A percentile compares a stretch with the other conserved stretches of the same genome.
These are phyloP conservation scores for Fennellomyces sp. DNA, from an alignment of 371 early-diverging fungal species.

Conservation along the genomic window DNA sequence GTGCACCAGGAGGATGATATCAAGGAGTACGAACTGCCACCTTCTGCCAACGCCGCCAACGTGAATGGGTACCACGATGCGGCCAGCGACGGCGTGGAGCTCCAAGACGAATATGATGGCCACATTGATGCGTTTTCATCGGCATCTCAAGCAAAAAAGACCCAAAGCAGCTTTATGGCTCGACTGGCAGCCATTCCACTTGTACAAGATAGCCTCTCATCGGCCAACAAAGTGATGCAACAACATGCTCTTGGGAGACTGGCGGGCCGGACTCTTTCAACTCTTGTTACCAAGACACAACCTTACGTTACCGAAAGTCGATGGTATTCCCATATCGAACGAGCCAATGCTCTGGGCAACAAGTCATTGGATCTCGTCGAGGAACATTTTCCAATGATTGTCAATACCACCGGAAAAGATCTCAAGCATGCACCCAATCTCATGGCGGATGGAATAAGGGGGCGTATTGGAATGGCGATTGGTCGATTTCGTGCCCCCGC, in stretches of 20 bases:
- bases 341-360: conserved; percentile 66
- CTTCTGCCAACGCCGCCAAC: not conserved
- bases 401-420: conserved; percentile 3
- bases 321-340: conserved; percentile 18
- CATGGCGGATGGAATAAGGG: not conserved
- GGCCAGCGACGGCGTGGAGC: not conserved
- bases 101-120: not conserved
- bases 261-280: conserved; percentile 4
- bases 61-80: not conserved
- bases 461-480: not conserved
- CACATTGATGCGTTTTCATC: not conserved
- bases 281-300: not conserved
- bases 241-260: conserved; percentile 7
- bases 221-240: not conserved
- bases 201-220: conserved; percentile 5
- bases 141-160: not conserved
- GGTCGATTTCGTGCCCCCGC: conserved; percentile 2
- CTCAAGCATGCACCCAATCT: not conserved
- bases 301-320: not conserved
- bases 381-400: conserved; percentile 8
- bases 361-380: conserved; percentile 69
- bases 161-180: not conserved
- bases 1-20: conserved; percentile 6
- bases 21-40: conserved; percentile 10
- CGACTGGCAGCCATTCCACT: conserved; percentile 6